These are phyloP conservation scores for Cyberlindnera mycetangii DNA, from an alignment of 805 yeast genomes.

Conservation along the genomic window DNA sequence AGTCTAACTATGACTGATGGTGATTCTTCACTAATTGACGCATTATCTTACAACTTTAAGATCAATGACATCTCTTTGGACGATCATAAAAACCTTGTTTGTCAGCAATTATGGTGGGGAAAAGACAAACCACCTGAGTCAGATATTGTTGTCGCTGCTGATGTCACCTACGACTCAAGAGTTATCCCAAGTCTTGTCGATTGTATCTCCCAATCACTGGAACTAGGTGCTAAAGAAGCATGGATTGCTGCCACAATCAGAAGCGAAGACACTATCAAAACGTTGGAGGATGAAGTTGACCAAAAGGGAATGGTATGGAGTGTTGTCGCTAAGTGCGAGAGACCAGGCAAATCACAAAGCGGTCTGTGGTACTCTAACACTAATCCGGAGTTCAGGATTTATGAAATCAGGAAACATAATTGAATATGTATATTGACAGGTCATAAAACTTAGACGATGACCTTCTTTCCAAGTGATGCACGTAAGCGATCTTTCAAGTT, in stretches of 20 bases:
- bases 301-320: constrained; percentile 20
- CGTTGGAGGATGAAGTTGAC: constrained; percentile 39
- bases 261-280: constrained; percentile 47
- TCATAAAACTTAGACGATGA: no score
- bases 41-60: constrained; percentile 40
- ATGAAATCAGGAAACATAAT: not conserved
- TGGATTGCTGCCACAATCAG: constrained; percentile 75
- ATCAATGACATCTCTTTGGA: constrained; percentile 37
- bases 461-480: no score
- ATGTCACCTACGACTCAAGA: constrained; percentile 77
- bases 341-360: constrained; percentile 2
- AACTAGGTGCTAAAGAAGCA: constrained; percentile 28
- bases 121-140: constrained; percentile 38
- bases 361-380: constrained; percentile 4
- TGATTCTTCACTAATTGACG: constrained; percentile 50
- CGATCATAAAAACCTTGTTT: constrained; percentile 20
- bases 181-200: constrained; percentile 53
- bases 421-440: not conserved
- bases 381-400: constrained; percentile 11
- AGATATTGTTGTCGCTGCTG: constrained; percentile 68
- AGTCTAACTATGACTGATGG: constrained; percentile 63
- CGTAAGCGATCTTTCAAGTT: no score
- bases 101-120: constrained; percentile 59
- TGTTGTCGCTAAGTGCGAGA: constrained; percentile 6
- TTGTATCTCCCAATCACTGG: constrained; percentile 36